Evolutionary conservation across 805 yeast genomes (phyloP), one percentile per base, ranked within the genome.

Genomic region (Schwanniomyces vanrijiae): DNA sequence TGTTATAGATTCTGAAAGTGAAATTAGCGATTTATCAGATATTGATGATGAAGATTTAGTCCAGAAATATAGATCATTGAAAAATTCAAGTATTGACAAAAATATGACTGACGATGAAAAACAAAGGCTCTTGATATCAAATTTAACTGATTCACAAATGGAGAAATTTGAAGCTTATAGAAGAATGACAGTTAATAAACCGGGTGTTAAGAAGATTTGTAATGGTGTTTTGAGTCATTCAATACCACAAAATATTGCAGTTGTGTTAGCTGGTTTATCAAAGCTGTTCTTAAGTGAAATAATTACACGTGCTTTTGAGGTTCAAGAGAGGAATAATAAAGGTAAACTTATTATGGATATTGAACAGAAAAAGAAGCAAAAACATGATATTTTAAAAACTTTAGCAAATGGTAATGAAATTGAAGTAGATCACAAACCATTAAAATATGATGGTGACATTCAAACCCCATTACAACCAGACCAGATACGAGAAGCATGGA

Each of bases 281-380:
- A 91, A 91, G 61, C 87, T 89, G 55, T 84, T 88, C 61, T 78
- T 90, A n/a, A 96, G 96, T 10, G 97, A 91, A 56, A 78, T 91
- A 14, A 86, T 91, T 10, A 95, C 91, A 51, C 75, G 81, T 56
- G 96, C 96, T 0, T 76, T 84, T 51, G 86, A 82, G 44, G 81
- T 88, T 1, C 91, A 88, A 59, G 71, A 77, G 45, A 72, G 78
- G 47, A 79, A 80, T 56, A 66, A 73, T 56, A 73, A 78, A 66
- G 70, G 72, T 0, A 65, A 65, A 47, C 56, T 73, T 19, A 64
- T 65, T 1, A 40, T 52, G 33, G 75, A 68, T 37, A 62, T 72
- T 5, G 74, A 69, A 16, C 60, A 50, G 4, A 73, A 78, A 56
- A 80, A 78, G 58, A 64, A 48, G 14, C 66, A 59, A 55, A 60